Conservation (phyloP, 306 rosid genomes). For the Citrullus mucosospermus region DNA sequence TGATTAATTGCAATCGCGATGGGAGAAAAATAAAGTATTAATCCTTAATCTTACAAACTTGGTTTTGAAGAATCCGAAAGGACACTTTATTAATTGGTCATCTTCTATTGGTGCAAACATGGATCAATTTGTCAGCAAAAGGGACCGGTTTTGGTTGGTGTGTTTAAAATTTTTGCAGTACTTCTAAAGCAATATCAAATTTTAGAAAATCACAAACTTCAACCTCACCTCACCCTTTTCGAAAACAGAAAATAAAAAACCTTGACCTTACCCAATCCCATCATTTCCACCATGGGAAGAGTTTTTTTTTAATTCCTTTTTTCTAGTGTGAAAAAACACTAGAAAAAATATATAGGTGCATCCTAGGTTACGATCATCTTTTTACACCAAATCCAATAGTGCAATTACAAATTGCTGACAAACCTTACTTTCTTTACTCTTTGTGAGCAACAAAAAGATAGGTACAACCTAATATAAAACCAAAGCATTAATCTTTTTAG, state of each 20-base stretch:
- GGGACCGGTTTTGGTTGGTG: not conserved
- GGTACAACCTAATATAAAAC: too few relatives aligned
- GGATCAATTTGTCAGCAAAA: not conserved
- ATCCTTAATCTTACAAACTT: not conserved
- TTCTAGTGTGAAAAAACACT: too few relatives aligned
- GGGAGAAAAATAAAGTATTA: not conserved
- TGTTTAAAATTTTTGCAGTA: not conserved
- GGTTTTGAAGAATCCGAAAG: not conserved
- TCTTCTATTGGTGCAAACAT: not conserved
- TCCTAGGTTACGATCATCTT: too few relatives aligned
- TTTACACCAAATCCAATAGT: too few relatives aligned
- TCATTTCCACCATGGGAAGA: not conserved
- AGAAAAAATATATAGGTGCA: too few relatives aligned
- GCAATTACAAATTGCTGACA: too few relatives aligned
- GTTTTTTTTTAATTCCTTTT: too few relatives aligned
- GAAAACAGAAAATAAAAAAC: too few relatives aligned
- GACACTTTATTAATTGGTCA: not conserved
- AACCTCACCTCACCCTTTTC: not conserved
- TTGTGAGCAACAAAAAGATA: too few relatives aligned
- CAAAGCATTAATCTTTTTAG: too few relatives aligned
- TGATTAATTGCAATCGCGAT: not conserved
- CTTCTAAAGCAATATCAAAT: slow-evolving; percentile 22
- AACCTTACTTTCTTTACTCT: too few relatives aligned
- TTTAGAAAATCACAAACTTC: not conserved
- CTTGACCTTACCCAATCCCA: not conserved